These are phyloP conservation scores for Nakazawaea sp. DNA, from an alignment of 805 yeast species.

Conservation along the genomic window DNA sequence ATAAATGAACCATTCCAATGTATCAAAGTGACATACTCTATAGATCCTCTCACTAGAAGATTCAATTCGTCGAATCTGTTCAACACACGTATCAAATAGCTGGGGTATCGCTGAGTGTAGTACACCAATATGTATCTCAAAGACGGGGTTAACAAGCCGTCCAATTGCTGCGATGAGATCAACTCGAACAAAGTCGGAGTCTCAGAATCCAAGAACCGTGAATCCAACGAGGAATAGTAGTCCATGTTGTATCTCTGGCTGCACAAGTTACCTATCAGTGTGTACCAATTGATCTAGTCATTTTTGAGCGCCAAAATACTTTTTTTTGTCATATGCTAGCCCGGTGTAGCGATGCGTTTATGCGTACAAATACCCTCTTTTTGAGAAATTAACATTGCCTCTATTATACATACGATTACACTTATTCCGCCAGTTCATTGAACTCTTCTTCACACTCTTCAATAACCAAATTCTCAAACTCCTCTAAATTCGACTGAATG, in stretches of 20 bases:
- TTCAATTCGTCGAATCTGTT: conserved; percentile 76
- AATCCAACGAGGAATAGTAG: conserved; percentile 72
- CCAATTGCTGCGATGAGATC: conserved; percentile 74
- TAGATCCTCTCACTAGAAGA: conserved; percentile 45
- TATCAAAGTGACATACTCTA: conserved; percentile 67
- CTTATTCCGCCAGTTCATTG: not conserved
- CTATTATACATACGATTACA: too few species aligned
- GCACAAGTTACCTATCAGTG: too few species aligned
- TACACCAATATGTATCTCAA: conserved; percentile 72
- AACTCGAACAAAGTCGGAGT: conserved; percentile 88
- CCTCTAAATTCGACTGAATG: conserved; percentile 59
- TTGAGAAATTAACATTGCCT: too few species aligned
- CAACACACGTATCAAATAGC: conserved; percentile 48
- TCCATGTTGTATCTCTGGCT: too few species aligned
- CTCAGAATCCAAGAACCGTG: conserved; percentile 64
- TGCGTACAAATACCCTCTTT: too few species aligned
- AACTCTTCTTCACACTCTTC: conserved; percentile 25
- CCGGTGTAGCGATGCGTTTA: too few species aligned
- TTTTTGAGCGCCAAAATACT: too few species aligned
- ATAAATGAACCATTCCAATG: conserved; percentile 83
- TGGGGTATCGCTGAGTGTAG: conserved; percentile 74
- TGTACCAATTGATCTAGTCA: too few species aligned
- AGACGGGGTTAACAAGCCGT: conserved; percentile 73
- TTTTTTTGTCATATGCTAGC: too few species aligned
- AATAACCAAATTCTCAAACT: conserved; percentile 40